These are phyloP conservation scores for Diaporthe sp. DNA, from an alignment of 2,329 filamentous ascomycete genomes.

Conservation along the genomic window DNA sequence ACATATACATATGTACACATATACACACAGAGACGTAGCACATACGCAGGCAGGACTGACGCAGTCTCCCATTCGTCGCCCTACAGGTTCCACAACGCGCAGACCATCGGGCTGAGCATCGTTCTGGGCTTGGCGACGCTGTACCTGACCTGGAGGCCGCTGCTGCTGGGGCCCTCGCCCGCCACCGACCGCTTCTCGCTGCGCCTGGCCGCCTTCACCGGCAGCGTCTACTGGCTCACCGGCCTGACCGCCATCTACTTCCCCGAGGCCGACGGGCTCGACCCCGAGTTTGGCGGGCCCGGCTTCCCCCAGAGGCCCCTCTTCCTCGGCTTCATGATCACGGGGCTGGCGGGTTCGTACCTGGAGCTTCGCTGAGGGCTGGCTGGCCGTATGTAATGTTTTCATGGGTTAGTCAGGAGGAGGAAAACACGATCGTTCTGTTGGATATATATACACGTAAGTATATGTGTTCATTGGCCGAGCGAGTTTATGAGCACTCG, in stretches of 20 bases:
- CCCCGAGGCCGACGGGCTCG: constrained; percentile 56
- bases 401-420: background rate
- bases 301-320: constrained; percentile 56
- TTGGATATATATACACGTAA: background rate
- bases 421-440: background rate
- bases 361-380: constrained; percentile 23
- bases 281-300: constrained; percentile 59
- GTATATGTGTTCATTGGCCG: background rate
- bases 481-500: background rate
- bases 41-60: background rate
- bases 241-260: constrained; percentile 54
- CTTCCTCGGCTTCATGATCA: constrained; percentile 48
- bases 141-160: constrained; percentile 55
- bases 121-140: constrained; percentile 55
- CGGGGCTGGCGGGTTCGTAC: constrained; percentile 43
- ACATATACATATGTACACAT: background rate
- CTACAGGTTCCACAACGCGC: constrained; percentile 56
- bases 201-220: constrained; percentile 51
- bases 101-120: constrained; percentile 57
- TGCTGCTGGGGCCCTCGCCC: constrained; percentile 41
- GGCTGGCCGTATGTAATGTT: background rate
- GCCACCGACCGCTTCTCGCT: constrained; percentile 50
- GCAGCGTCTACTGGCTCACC: constrained; percentile 58
- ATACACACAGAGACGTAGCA: background rate
- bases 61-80: background rate